Evolutionary conservation across 306 rosid species (phyloP), one percentile per base, ranked within the genome.

Genomic region (Vachellia collinsii): DNA sequence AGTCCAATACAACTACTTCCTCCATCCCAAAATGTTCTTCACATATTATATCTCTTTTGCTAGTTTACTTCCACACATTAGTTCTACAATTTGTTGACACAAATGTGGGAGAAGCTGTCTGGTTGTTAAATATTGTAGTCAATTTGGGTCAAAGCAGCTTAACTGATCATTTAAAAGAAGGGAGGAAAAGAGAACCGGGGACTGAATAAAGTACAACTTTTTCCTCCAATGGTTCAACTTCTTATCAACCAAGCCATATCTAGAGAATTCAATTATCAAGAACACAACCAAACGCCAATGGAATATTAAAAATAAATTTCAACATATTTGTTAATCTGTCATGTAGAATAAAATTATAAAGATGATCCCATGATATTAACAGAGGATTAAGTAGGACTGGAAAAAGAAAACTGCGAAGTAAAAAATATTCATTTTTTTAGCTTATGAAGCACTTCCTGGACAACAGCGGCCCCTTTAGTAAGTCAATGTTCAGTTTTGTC

Each of bases 281-380:
- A 70, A 44, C 23, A 44, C 41, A 66, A 42, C 20, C 0, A 71
- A 47, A 47, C 23, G 58, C 9, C 53, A 46, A 23, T 25, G 6
- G 20, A 70, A 71, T 71, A 23, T 13, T 71, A n/a, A 71, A 29
- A 70, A 71, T 46, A 47, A 23, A 10, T 46, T 46, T 71, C 58
- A 23, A 8, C 42, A 70, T 2, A 4, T 22, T 23, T 42, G 22
- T 22, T 11, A 1, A 23, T 29, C 17, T 22, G 54, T 69, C 59
- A 44, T 47, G 12, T 7, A 43, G 59, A 39, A 47, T 47, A 47
- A 16, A 46, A 5, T 23, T 23, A 46, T 22, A 25, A 42, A 11
- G 47, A 11, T 20, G 16, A 13, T 70, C n/a, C 56, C 11, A 22
- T 11, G 38, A 43, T 22, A 44, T n/a, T 43, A 56, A 22, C 37